A percentile compares a stretch with the other conserved stretches of the same genome.
phyloP scores from a whole-genome alignment of 2,329 filamentous ascomycete species.

The Fusarium mexicanum region DNA sequence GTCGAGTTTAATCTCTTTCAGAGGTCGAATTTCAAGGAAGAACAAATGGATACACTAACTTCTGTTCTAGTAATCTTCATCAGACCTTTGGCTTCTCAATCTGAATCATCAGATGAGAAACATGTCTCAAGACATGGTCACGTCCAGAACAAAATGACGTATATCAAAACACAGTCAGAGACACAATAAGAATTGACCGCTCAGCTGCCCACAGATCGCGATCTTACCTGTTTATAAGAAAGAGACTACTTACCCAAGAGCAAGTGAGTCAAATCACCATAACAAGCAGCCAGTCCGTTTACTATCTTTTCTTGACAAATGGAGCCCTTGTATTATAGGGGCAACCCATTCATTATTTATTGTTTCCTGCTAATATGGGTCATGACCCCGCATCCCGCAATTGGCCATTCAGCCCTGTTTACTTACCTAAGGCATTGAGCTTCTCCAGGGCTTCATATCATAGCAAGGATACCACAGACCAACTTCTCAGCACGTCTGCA shows the following conservation, averaged over 20 bases:
- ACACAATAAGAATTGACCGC: background rate
- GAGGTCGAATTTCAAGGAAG: background rate
- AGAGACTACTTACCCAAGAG: background rate
- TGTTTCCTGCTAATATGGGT: background rate
- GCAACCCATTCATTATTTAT: background rate
- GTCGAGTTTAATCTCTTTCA: background rate
- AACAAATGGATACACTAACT: background rate
- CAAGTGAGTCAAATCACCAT: background rate
- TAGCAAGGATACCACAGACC: background rate
- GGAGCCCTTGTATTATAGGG: slow-evolving; percentile 1
- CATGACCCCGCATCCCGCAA: background rate
- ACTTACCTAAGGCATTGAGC: slow-evolving; percentile 12
- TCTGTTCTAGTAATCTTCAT: background rate
- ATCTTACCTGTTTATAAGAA: slow-evolving; percentile 12
- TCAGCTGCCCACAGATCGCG: slow-evolving; percentile 31
- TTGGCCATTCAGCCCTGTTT: slow-evolving; percentile 14
- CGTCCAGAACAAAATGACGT: slow-evolving; percentile 25
- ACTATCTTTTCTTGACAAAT: slow-evolving; percentile 3
- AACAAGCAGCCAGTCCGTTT: background rate
- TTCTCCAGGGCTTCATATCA: slow-evolving; percentile 14
- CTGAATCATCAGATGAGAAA: slow-evolving; percentile 19
- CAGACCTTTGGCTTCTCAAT: background rate
- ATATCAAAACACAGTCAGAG: slow-evolving; percentile 17
- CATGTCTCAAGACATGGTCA: slow-evolving; percentile 27
- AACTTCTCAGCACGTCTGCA: background rate